Evolutionary conservation across 805 yeast species (phyloP).

Genomic region (Saturnispora mendoncae): DNA sequence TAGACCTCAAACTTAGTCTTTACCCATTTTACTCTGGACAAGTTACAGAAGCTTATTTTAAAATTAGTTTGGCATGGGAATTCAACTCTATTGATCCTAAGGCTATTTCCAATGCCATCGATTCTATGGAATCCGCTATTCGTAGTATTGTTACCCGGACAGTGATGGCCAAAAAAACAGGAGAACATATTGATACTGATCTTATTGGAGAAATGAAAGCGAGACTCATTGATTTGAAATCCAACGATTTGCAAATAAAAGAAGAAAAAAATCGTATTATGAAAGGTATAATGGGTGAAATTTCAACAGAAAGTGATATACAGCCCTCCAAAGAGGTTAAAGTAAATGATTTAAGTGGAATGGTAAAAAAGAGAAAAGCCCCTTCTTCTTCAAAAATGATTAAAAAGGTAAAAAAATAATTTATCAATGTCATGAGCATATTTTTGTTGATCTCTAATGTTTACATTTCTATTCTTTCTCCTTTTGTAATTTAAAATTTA

Average conservation of each 20-base stretch:
- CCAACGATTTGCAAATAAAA: conserved; percentile 5
- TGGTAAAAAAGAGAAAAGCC: conserved; percentile 9
- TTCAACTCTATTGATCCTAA: conserved; percentile 29
- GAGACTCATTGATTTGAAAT: conserved; percentile 45
- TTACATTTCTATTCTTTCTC: not conserved
- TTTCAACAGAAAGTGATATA: not conserved
- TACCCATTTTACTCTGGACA: conserved; percentile 45
- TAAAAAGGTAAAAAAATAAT: conserved; percentile 7
- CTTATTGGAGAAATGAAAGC: conserved; percentile 47
- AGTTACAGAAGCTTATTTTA: conserved; percentile 73
- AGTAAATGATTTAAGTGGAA: conserved; percentile 4
- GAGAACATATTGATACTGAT: conserved; percentile 30
- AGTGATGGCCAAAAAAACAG: conserved; percentile 3
- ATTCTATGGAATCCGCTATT: conserved; percentile 32
- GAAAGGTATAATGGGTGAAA: conserved; percentile 8
- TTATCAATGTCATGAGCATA: too few relatives aligned
- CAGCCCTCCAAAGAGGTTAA: not conserved
- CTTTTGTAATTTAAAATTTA: not conserved
- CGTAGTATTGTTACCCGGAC: conserved; percentile 36
- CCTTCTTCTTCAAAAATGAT: not conserved
- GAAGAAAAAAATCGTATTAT: conserved; percentile 8
- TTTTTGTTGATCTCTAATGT: conserved; percentile 2
- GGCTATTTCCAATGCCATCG: conserved; percentile 46
- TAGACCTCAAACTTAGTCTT: conserved; percentile 44
- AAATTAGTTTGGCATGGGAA: conserved; percentile 71